These are phyloP conservation scores for Quercus phellos DNA, from an alignment of 331 rosid species.

Conservation along the genomic window DNA sequence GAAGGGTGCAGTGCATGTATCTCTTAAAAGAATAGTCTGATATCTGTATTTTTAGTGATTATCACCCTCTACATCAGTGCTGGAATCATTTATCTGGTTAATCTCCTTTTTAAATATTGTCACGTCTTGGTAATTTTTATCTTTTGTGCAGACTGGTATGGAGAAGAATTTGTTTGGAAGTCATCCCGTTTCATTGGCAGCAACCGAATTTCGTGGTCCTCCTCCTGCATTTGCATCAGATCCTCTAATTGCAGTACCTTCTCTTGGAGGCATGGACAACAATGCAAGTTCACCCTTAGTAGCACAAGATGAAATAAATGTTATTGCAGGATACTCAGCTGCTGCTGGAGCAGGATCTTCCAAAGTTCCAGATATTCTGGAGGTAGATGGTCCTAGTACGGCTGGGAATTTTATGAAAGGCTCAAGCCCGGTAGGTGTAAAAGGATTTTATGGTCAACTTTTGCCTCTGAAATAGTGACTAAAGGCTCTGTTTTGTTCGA, in stretches of 20 bases:
- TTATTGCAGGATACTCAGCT: constrained; percentile 36
- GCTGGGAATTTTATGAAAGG: constrained; percentile 53
- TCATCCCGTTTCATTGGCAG: constrained; percentile 69
- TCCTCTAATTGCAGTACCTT: constrained; percentile 46
- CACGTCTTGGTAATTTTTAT: not conserved
- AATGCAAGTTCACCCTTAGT: constrained; percentile 30
- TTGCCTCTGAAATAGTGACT: constrained; percentile 9
- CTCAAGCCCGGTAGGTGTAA: constrained; percentile 84
- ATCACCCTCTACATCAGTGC: not conserved
- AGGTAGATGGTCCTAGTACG: constrained; percentile 60
- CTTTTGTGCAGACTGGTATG: constrained; percentile 75
- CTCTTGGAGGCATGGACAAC: constrained; percentile 33
- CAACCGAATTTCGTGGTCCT: constrained; percentile 61
- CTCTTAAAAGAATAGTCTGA: not conserved
- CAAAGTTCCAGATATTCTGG: constrained; percentile 66
- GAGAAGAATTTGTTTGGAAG: constrained; percentile 92
- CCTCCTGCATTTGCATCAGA: constrained; percentile 92
- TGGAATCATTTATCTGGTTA: not conserved
- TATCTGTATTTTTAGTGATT: not conserved
- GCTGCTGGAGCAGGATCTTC: constrained; percentile 56
- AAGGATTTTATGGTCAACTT: constrained; percentile 22
- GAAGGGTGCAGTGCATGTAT: not conserved
- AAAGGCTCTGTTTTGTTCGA: not conserved
- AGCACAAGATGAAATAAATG: constrained; percentile 22
- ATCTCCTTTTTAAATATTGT: constrained; percentile 4